phyloP scores from a whole-genome alignment of 1,284 basidiomycete species.

The Papiliotrema fonsecae region DNA sequence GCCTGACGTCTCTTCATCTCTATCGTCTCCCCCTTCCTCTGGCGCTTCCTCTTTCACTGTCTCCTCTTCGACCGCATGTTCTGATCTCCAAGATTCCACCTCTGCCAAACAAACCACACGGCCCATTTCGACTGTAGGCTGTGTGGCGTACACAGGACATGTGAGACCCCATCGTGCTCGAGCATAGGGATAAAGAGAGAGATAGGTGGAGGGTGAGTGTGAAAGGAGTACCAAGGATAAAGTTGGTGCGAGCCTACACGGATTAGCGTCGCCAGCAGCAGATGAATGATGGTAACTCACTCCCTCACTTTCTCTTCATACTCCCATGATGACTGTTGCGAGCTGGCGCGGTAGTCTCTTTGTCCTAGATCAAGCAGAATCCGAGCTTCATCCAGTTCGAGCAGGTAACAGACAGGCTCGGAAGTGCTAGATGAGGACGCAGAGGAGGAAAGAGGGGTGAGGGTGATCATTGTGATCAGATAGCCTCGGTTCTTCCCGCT shows the following conservation, averaged over 20 bases:
- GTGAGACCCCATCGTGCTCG: conserved; percentile 79
- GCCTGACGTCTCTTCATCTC: conserved; percentile 11
- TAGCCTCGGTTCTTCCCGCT: neutral
- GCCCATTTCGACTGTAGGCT: conserved; percentile 95
- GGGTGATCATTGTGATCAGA: conserved; percentile 67
- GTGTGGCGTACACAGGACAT: conserved; percentile 90
- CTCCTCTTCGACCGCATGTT: conserved; percentile 58
- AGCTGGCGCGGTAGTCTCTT: conserved; percentile 39
- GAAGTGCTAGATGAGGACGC: conserved; percentile 61
- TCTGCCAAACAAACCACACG: conserved; percentile 82
- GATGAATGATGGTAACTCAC: conserved; percentile 26
- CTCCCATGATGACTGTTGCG: conserved; percentile 31
- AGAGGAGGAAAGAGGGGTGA: conserved; percentile 81
- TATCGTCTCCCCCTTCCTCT: conserved; percentile 5
- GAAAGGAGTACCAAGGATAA: conserved; percentile 58
- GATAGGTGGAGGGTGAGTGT: conserved; percentile 83
- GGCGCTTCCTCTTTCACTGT: conserved; percentile 25
- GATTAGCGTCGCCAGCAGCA: conserved; percentile 38
- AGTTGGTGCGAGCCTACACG: conserved; percentile 77
- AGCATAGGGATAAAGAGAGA: conserved; percentile 88
- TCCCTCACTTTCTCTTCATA: conserved; percentile 48
- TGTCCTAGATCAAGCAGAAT: conserved; percentile 90
- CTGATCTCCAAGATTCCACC: conserved; percentile 69
- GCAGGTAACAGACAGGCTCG: conserved; percentile 60
- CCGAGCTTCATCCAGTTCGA: conserved; percentile 90